Evolutionary conservation across 371 early-diverging fungal genomes (phyloP).

Genomic region (Amoeboaphelidium protococcarum): DNA sequence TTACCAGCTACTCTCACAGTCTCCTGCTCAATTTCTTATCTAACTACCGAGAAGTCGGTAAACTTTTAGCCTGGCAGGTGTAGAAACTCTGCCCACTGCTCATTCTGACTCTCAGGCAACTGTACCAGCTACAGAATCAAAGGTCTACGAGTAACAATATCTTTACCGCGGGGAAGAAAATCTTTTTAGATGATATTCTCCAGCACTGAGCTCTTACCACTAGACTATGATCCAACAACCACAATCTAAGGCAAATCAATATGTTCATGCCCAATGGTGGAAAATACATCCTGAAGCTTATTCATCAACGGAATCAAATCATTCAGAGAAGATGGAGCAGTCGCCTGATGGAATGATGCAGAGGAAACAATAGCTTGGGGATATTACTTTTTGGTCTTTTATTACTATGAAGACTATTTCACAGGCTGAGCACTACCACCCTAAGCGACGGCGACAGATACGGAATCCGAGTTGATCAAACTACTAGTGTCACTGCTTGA

Average conservation of each 20-base stretch:
- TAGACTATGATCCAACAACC: constrained; percentile 39
- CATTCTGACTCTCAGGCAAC: neutral
- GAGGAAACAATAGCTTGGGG: no score
- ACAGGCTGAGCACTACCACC: no score
- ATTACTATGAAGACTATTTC: no score
- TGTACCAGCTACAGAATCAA: constrained; percentile 58
- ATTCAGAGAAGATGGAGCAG: no score
- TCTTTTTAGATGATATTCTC: constrained; percentile 73
- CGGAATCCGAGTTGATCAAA: no score
- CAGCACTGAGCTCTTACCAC: constrained; percentile 73
- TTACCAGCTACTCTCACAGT: constrained; percentile 55
- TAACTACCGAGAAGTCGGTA: constrained; percentile 50
- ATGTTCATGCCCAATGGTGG: neutral
- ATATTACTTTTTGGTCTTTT: no score
- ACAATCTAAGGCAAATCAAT: constrained; percentile 9
- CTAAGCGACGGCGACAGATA: no score
- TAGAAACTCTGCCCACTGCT: constrained; percentile 5
- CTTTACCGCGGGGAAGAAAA: constrained; percentile 69
- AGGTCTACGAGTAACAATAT: constrained; percentile 77
- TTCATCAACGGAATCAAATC: constrained; percentile 62
- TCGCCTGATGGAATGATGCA: no score
- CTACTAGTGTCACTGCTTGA: no score
- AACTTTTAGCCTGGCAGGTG: constrained; percentile 24
- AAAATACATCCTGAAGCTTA: constrained; percentile 63
- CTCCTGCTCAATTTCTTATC: constrained; percentile 65